Percentiles rank a stretch among this genome's conserved stretches.
Evolutionary conservation across 2,329 filamentous ascomycete species (phyloP).

Genomic region (Colletotrichum sp.): DNA sequence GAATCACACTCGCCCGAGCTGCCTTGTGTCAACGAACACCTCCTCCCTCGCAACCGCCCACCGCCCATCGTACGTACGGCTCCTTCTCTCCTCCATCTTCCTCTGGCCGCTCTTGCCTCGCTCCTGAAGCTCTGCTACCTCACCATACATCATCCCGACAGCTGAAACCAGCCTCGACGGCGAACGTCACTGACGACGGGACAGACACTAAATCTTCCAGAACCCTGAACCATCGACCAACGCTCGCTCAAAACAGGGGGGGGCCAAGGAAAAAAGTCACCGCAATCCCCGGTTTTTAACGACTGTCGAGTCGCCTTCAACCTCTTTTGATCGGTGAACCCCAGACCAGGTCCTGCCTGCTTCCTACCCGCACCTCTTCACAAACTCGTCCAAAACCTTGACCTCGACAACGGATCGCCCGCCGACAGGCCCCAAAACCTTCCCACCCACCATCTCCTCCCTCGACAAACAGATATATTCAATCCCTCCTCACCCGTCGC

Average conservation of each 20-base stretch:
- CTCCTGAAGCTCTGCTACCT: neutral
- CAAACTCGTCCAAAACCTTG: constrained; percentile 7
- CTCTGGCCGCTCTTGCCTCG: neutral
- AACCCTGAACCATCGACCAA: neutral
- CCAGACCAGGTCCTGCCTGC: constrained; percentile 16
- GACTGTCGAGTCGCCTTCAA: constrained; percentile 6
- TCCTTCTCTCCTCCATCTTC: neutral
- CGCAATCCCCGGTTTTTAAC: constrained; percentile 3
- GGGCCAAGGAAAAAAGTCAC: neutral
- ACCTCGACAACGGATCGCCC: constrained; percentile 7
- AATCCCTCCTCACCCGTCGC: neutral
- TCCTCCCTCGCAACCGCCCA: neutral
- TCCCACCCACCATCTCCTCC: neutral
- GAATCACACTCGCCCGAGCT: neutral
- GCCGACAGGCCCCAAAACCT: neutral
- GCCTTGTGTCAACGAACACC: neutral
- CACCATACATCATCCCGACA: neutral
- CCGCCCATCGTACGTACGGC: neutral
- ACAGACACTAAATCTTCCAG: neutral
- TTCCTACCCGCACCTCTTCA: constrained; percentile 10
- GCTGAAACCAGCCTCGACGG: neutral
- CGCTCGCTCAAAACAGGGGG: neutral
- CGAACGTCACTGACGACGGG: neutral
- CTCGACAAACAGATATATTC: neutral
- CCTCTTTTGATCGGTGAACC: constrained; percentile 15